Base-by-base conservation (phyloP, 192 early-diverging fungal species). In the Backusella sp. region DNA sequence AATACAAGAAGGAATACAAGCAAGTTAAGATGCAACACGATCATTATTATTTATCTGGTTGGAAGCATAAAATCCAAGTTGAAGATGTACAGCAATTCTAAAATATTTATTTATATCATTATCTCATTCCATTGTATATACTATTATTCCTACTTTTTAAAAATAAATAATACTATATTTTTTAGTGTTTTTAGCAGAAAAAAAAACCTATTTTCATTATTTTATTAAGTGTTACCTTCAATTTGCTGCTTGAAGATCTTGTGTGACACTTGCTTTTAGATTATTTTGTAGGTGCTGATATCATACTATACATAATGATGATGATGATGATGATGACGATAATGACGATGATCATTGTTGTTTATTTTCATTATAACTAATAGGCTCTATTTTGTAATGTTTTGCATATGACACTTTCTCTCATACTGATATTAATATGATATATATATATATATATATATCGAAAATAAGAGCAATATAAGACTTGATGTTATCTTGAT, bases 11-110 rank as follows among this genome's bases (percentile, higher is more conserved):
- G 21, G 23, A 62, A 62, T 62, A 62, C 56, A 62, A 62, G 4
- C 56, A 62, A 62, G 56, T 62, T 62, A 62, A 62, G 26, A 62
- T 62, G 56, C 56, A 62, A 62, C 56, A 62, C 56, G 56, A 62
- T 12, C 26, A 62, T 14, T 62, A 62, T 28, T 62, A 62, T 28
- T 62, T 62, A 62, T 62, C 56, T 62, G 21, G 26, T 62, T 62
- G 56, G 56, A 62, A 62, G 12, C 56, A 62, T 62, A 26, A 62
- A 62, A 62, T 62, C 9, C 56, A 62, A 62, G 26, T 62, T 26
- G 56, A 62, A 62, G 56, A 62, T 62, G 23, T 62, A 62, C 56
- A 62, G 56, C 56, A 62, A 62, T 62, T 62, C 56, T 62, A 62
- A 62, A 62, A 23, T 23, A 23, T 23, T 62, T 28, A 26, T 28